phyloP scores from a whole-genome alignment of 176 grass and related monocot genomes.

The Alopecurus myosuroides region DNA sequence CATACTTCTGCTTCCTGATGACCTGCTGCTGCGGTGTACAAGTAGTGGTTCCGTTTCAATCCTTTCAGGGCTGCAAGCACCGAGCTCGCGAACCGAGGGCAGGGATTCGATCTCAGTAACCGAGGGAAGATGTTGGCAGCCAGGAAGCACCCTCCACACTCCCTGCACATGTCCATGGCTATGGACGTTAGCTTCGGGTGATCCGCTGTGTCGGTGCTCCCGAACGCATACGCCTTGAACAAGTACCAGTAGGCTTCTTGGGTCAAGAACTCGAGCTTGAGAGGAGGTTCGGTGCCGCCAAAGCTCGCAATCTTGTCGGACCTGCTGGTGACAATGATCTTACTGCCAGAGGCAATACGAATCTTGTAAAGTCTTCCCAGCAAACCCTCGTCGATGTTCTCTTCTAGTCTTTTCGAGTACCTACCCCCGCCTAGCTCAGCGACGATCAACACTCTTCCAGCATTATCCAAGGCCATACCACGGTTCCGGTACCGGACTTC shows the following conservation, averaged over 20 bases:
- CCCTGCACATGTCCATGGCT: not conserved
- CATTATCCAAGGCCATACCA: no score
- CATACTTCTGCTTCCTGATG: not conserved
- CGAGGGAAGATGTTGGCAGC: not conserved
- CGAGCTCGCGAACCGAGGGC: not conserved
- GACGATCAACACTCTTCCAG: not conserved
- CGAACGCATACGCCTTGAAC: conserved; percentile 11
- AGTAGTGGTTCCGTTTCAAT: not conserved
- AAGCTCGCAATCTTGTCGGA: not conserved
- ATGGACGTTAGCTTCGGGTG: not conserved
- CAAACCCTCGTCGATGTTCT: not conserved
- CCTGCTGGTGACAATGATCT: not conserved
- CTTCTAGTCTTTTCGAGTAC: not conserved
- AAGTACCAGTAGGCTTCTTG: no score
- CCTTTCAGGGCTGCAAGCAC: not conserved
- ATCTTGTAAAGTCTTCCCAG: not conserved
- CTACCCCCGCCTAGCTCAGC: not conserved
- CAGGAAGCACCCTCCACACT: not conserved
- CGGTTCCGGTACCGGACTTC: not conserved
- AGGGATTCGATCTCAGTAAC: conserved; percentile 3
- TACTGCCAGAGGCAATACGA: not conserved
- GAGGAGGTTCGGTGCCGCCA: not conserved
- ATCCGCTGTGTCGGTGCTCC: not conserved
- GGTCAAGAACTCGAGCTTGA: not conserved
- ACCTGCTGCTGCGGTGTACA: no score